Base-by-base conservation (phyloP, 169 alveolate genomes). In the Neospora caninum region DNA sequence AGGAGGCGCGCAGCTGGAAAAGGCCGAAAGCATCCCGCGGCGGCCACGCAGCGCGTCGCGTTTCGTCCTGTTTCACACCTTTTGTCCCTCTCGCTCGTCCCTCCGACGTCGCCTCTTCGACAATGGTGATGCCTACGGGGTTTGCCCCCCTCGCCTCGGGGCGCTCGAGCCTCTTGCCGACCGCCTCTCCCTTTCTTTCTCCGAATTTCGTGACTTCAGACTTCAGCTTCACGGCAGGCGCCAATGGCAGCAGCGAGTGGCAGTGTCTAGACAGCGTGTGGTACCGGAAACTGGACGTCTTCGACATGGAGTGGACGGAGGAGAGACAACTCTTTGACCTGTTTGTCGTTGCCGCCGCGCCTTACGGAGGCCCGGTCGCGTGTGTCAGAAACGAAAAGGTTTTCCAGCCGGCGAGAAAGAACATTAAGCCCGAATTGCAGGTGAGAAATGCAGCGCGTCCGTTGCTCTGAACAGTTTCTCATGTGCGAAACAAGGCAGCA, bases 291-390 rank as follows among this genome's bases (percentile, higher is more conserved):
- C 49, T 39, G 78, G 38, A 34, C 22, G 31, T 86, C 42, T 86
- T 86, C 78, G 45, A 16, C 31, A 86, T 86, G 91, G 64, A 34
- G 34, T 86, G 91, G 91, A 16, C 38, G 41, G 22, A 43, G 0
- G 69, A 39, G 45, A 9, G 78, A 9, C 69, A 39, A 39, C 38
- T 18, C 38, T 45, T 86, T 41, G 91, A 86, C 43, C 34, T 25
- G 1, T 86, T 13, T 69, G 45, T 86, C 78, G 91, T 86, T n/a
- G 91, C 91, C n/a, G 91, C 80, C 10, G 91, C 91, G 42, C 91
- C 91, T 1, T 86, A 49, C 45, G 91, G 91, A 31, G 91, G 91
- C 27, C 91, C 91, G 78, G 42, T 86, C 1, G 91, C 91, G 1
- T 39, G 69, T 25, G 91, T 86, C 29, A 16, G 91, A 25, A 86